A percentile compares a stretch with the other conserved stretches of the same genome.
Evolutionary conservation across 805 yeast species (phyloP).

Genomic region (Monosporozyma aerobia): DNA sequence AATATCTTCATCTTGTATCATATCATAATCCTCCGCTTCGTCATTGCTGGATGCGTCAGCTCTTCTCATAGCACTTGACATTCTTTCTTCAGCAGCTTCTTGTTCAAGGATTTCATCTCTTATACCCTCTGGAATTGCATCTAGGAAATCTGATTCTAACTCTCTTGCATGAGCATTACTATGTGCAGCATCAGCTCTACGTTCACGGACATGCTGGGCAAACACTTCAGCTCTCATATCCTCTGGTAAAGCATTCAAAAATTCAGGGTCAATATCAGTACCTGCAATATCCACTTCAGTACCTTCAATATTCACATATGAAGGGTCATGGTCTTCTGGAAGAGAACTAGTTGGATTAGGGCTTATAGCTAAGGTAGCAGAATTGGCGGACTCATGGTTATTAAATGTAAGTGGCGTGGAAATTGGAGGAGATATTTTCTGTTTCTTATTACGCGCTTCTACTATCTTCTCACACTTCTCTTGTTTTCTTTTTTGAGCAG

Average conservation of each 20-base stretch:
- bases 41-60: conserved; percentile 4
- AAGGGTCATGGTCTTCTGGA: conserved; percentile 36
- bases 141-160: conserved; percentile 69
- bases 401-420: not conserved
- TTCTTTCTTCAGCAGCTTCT: conserved; percentile 29
- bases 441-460: conserved; percentile 22
- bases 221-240: conserved; percentile 89
- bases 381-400: not conserved
- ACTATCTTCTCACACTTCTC: conserved; percentile 15
- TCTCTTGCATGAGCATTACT: conserved; percentile 46
- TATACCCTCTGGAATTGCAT: conserved; percentile 63
- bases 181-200: conserved; percentile 48
- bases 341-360: conserved; percentile 7
- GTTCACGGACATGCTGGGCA: conserved; percentile 71
- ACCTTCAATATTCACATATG: conserved; percentile 66
- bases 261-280: conserved; percentile 86
- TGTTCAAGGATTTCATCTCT: conserved; percentile 55
- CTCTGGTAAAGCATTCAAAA: conserved; percentile 81
- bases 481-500: conserved; percentile 24
- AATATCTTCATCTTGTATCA: conserved; percentile 10
- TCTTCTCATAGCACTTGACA: conserved; percentile 14
- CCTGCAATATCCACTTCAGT: conserved; percentile 77
- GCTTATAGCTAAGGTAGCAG: conserved; percentile 1
- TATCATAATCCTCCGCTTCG: conserved; percentile 13
- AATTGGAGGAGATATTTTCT: conserved; percentile 6